Percentiles rank a stretch among this genome's conserved stretches.
These are phyloP conservation scores for Cornus florida DNA, from an alignment of 148 eudicot species.

Conservation along the genomic window DNA sequence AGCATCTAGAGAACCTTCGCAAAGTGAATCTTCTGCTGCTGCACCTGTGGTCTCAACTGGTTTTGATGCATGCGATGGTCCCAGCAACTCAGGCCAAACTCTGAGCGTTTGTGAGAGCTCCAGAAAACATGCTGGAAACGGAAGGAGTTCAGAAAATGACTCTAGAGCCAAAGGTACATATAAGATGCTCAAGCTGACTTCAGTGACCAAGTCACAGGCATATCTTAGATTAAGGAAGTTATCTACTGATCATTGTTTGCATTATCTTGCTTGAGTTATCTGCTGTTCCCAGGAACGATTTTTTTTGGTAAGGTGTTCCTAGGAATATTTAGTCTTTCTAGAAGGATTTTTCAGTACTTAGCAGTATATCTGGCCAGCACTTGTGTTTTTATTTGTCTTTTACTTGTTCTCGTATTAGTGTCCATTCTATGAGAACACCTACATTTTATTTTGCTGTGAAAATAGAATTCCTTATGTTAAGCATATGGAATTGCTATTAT, in stretches of 20 bases:
- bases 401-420: background rate
- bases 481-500: background rate
- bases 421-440: background rate
- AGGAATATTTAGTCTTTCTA: background rate
- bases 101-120: conserved; percentile 30
- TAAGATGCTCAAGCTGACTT: background rate
- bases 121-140: conserved; percentile 25
- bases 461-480: background rate
- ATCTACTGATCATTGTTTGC: background rate
- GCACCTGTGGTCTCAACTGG: conserved; percentile 32
- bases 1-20: conserved; percentile 44
- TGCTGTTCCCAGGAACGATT: background rate
- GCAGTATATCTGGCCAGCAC: background rate
- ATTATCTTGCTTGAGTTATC: background rate
- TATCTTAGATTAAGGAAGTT: background rate
- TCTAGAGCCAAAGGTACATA: conserved; percentile 28
- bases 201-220: background rate
- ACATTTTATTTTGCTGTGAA: background rate
- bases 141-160: conserved; percentile 28
- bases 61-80: conserved; percentile 40
- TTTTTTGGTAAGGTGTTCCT: background rate
- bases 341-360: background rate
- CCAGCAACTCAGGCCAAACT: conserved; percentile 35
- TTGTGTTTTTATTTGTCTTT: background rate
- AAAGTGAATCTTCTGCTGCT: conserved; percentile 55